phyloP scores from a whole-genome alignment of 73 alveolate genomes.

The Tetrahymena thermophila region DNA sequence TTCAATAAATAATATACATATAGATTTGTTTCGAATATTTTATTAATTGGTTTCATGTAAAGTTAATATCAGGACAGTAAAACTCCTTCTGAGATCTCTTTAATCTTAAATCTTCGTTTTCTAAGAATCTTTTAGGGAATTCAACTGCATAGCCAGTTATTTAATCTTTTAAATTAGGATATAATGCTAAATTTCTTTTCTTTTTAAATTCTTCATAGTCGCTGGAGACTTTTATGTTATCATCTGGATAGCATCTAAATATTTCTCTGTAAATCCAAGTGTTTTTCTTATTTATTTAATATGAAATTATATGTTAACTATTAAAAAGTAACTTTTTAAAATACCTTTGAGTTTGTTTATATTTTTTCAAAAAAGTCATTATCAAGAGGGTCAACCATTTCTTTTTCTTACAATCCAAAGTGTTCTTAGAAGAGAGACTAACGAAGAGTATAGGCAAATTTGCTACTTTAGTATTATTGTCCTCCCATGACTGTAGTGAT shows the following conservation, averaged over 20 bases:
- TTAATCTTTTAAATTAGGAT: background rate
- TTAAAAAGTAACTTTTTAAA: background rate
- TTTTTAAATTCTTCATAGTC: constrained; percentile 23
- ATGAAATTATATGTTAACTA: constrained; percentile 14
- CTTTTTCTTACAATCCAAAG: constrained; percentile 62
- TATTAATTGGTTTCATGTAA: constrained; percentile 5
- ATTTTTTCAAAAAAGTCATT: constrained; percentile 20
- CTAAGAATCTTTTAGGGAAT: constrained; percentile 56
- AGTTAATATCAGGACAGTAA: constrained; percentile 19
- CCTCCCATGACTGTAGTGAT: constrained; percentile 27
- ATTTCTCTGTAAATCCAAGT: constrained; percentile 67
- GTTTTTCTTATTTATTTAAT: constrained; percentile 54
- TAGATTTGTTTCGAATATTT: background rate
- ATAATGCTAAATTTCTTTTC: background rate
- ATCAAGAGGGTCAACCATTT: constrained; percentile 72
- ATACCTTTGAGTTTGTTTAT: background rate
- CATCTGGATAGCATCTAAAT: constrained; percentile 87
- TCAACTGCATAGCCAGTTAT: constrained; percentile 47
- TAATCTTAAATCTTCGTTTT: constrained; percentile 41
- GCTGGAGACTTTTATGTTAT: background rate
- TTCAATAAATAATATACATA: no score
- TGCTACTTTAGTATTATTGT: background rate
- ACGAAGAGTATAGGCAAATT: constrained; percentile 52
- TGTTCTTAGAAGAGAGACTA: constrained; percentile 76
- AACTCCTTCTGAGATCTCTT: constrained; percentile 30